Evolutionary conservation across 208 protist species (phyloP).

Genomic region (Wallacemonas rigidus): DNA sequence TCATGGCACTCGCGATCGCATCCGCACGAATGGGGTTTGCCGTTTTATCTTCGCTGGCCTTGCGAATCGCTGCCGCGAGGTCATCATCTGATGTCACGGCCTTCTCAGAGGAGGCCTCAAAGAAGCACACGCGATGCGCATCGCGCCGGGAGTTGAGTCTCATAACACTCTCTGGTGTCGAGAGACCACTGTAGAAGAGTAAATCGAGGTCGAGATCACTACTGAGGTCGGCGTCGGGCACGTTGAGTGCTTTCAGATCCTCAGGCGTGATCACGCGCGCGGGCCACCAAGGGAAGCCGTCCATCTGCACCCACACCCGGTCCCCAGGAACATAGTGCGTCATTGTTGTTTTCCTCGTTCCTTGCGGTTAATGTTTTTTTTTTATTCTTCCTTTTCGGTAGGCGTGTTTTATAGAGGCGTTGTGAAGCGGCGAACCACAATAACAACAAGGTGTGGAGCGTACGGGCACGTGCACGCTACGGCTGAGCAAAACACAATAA

Average conservation of each 20-base stretch:
- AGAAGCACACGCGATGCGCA: conserved; percentile 62
- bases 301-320: conserved; percentile 84
- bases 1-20: background rate
- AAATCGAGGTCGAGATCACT: conserved; percentile 52
- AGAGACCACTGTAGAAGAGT: conserved; percentile 66
- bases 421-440: too few species aligned
- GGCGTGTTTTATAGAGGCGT: background rate
- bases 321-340: conserved; percentile 55
- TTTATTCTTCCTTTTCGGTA: conserved; percentile 3
- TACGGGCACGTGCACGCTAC: too few species aligned
- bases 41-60: conserved; percentile 46
- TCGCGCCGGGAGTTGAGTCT: conserved; percentile 50
- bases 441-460: too few species aligned
- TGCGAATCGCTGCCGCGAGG: conserved; percentile 58
- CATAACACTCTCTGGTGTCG: conserved; percentile 44
- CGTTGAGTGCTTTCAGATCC: conserved; percentile 25
- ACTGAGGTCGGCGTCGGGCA: background rate
- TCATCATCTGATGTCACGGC: conserved; percentile 72
- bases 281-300: conserved; percentile 85
- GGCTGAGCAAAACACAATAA: too few species aligned
- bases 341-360: conserved; percentile 26
- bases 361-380: conserved; percentile 5
- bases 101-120: conserved; percentile 86
- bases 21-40: conserved; percentile 76
- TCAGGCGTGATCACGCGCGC: conserved; percentile 65